phyloP scores from a whole-genome alignment of 2,329 filamentous ascomycete species.

The Lasiodiplodia citricola region DNA sequence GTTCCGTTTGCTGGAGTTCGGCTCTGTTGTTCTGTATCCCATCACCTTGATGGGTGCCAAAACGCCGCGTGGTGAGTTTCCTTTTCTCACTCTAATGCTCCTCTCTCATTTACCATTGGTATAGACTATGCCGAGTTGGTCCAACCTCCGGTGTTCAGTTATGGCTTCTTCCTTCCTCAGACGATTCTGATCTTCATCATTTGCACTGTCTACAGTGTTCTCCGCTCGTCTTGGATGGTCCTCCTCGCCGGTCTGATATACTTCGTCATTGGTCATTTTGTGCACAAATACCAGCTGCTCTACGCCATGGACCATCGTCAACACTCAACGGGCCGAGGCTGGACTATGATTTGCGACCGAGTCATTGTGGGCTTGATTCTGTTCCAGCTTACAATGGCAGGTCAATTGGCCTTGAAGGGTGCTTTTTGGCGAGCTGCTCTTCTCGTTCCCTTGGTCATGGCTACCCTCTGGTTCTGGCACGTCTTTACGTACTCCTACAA shows the following conservation, averaged over 20 bases:
- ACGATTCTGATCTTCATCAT: slow-evolving; percentile 93
- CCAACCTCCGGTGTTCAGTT: slow-evolving; percentile 86
- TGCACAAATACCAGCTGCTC: slow-evolving; percentile 95
- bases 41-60: slow-evolving; percentile 78
- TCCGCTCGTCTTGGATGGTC: slow-evolving; percentile 79
- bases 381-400: slow-evolving; percentile 90
- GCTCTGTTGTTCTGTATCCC: slow-evolving; percentile 82
- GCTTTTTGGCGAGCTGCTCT: slow-evolving; percentile 76
- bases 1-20: slow-evolving; percentile 88
- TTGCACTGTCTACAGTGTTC: slow-evolving; percentile 90
- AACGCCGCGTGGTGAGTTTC: slow-evolving; percentile 70
- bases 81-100: background rate
- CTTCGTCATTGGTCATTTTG: slow-evolving; percentile 82
- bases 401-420: slow-evolving; percentile 75
- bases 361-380: slow-evolving; percentile 84
- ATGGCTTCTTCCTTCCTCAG: slow-evolving; percentile 94
- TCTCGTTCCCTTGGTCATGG: slow-evolving; percentile 75
- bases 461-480: slow-evolving; percentile 88
- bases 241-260: slow-evolving; percentile 83
- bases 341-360: slow-evolving; percentile 95
- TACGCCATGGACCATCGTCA: slow-evolving; percentile 99
- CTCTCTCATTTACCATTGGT: background rate
- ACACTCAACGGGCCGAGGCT: slow-evolving; percentile 89
- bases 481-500: slow-evolving; percentile 82
- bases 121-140: slow-evolving; percentile 80